These are phyloP conservation scores for Pouteria glomerata DNA, from an alignment of 148 eudicot species.

Conservation along the genomic window DNA sequence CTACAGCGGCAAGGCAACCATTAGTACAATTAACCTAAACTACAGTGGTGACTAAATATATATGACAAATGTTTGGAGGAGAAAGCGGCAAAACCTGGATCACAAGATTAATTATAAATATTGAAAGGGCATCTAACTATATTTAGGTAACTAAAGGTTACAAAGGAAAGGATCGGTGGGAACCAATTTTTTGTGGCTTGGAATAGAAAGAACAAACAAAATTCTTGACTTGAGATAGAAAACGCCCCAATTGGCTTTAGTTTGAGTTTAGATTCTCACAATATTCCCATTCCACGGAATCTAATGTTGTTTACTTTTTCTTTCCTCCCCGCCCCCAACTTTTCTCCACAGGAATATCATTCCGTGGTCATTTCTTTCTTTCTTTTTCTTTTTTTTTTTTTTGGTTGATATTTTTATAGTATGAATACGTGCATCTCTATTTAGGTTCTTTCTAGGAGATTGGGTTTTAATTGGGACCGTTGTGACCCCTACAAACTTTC, in stretches of 20 bases:
- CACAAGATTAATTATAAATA: conserved; percentile 3
- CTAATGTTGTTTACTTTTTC: conserved; percentile 1
- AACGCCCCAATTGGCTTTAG: conserved; percentile 34
- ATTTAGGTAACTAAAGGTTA: conserved; percentile 20
- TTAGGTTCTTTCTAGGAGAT: no score
- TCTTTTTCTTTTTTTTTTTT: no score
- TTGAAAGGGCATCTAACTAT: conserved; percentile 17
- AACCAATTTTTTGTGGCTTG: conserved; percentile 76
- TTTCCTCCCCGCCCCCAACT: conserved; percentile 7
- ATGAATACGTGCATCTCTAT: no score
- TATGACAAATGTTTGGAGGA: neutral
- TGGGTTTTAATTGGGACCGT: no score
- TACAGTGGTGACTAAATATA: no score
- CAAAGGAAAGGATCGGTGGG: conserved; percentile 30
- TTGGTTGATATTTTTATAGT: no score
- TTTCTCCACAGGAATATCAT: conserved; percentile 53
- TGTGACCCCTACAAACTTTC: no score
- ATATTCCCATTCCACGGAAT: conserved; percentile 37
- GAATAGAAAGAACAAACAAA: conserved; percentile 38
- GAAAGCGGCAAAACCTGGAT: conserved; percentile 2
- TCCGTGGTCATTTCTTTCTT: conserved; percentile 69
- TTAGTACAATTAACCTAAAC: no score
- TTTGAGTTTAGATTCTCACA: conserved; percentile 54
- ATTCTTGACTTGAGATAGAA: conserved; percentile 51
- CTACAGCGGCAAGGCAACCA: no score